Evolutionary conservation across 1,139 yeast genomes (phyloP).

Genomic region (Kurtzmaniella natalensis): DNA sequence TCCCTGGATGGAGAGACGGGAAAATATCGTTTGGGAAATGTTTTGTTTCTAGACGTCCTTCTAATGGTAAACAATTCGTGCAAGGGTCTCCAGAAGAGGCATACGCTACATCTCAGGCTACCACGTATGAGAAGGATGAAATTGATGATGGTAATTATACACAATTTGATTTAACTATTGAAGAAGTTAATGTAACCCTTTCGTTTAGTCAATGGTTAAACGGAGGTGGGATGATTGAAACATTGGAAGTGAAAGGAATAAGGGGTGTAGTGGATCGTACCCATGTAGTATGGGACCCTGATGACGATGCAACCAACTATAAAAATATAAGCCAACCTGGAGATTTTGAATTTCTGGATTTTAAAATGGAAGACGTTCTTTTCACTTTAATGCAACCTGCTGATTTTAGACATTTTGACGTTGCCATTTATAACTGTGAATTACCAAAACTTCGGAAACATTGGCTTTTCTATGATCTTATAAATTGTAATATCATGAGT

Average conservation of each 20-base stretch:
- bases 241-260: conserved; percentile 76
- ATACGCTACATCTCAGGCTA: conserved; percentile 40
- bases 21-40: conserved; percentile 81
- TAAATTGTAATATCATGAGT: conserved; percentile 80
- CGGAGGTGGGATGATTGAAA: conserved; percentile 83
- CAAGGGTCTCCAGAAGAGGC: conserved; percentile 78
- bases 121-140: conserved; percentile 10
- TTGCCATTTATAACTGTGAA: conserved; percentile 83
- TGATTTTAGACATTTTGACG: conserved; percentile 76
- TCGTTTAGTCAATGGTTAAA: conserved; percentile 85
- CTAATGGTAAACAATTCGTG: conserved; percentile 43
- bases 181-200: conserved; percentile 74
- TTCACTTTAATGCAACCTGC: conserved; percentile 80
- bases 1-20: conserved; percentile 92
- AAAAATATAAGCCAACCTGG: conserved; percentile 74
- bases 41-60: conserved; percentile 81
- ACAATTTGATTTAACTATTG: conserved; percentile 87
- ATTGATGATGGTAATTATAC: conserved; percentile 90
- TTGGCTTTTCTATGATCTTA: conserved; percentile 84
- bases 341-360: conserved; percentile 85
- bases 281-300: conserved; percentile 77
- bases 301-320: conserved; percentile 80
- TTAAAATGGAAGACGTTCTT: conserved; percentile 78
- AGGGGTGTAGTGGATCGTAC: conserved; percentile 91
- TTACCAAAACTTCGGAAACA: conserved; percentile 77